A percentile compares a stretch with the other conserved stretches of the same genome.
Evolutionary conservation across 495 filamentous ascomycete genomes (phyloP).

Genomic region (Cudoniella acicularis): DNA sequence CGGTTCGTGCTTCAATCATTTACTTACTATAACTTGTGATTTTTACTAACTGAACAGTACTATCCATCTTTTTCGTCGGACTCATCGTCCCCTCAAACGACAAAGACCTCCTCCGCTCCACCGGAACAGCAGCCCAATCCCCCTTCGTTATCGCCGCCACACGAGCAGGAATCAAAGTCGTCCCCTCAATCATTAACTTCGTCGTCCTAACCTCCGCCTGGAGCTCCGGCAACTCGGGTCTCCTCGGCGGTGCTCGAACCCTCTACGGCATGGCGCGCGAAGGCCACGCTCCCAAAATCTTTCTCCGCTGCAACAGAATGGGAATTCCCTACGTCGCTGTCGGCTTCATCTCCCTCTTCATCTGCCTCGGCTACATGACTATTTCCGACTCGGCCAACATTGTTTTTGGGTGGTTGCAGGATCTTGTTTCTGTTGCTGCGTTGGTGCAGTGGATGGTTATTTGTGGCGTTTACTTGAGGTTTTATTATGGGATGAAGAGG

Average conservation of each 20-base stretch:
- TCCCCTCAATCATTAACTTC: slow-evolving; percentile 75
- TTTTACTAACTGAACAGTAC: slow-evolving; percentile 6
- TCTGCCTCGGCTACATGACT: slow-evolving; percentile 66
- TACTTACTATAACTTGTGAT: background rate
- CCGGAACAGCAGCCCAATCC: slow-evolving; percentile 55
- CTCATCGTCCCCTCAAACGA: slow-evolving; percentile 58
- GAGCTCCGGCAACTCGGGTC: slow-evolving; percentile 70
- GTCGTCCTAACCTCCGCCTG: slow-evolving; percentile 63
- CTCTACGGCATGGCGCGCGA: slow-evolving; percentile 65
- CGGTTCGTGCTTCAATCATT: slow-evolving; percentile 19
- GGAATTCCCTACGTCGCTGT: slow-evolving; percentile 64
- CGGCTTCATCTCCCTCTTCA: slow-evolving; percentile 45
- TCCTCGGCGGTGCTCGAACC: slow-evolving; percentile 66
- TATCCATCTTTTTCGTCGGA: slow-evolving; percentile 26
- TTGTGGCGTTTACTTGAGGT: slow-evolving; percentile 49
- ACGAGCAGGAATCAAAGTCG: slow-evolving; percentile 58
- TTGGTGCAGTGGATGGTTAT: slow-evolving; percentile 61
- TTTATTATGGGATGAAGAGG: slow-evolving; percentile 51
- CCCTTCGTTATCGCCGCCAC: slow-evolving; percentile 64
- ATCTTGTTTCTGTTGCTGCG: slow-evolving; percentile 51
- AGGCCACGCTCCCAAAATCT: slow-evolving; percentile 60
- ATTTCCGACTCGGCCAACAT: slow-evolving; percentile 50
- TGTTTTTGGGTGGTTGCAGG: slow-evolving; percentile 61
- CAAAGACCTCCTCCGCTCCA: slow-evolving; percentile 43
- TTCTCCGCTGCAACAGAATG: slow-evolving; percentile 48